Evolutionary conservation across 2,329 filamentous ascomycete genomes (phyloP).

Genomic region (Diaporthe capsici): DNA sequence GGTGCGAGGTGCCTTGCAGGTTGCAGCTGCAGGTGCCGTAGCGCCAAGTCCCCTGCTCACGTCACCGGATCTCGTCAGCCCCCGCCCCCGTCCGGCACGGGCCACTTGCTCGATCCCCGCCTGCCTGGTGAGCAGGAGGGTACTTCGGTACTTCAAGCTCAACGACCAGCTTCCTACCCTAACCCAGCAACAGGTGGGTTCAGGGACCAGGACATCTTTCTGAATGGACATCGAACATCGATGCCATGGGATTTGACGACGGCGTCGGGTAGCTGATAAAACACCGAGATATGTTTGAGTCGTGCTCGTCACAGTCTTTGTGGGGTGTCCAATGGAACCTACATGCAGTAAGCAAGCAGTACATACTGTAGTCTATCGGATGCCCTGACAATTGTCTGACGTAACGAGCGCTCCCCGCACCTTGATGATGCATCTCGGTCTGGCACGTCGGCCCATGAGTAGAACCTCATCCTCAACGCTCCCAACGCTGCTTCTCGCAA

Average conservation of each 20-base stretch:
- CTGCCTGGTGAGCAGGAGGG: background rate
- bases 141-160: background rate
- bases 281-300: background rate
- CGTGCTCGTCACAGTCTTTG: background rate
- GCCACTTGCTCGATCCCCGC: background rate
- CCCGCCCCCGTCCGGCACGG: slow-evolving; percentile 21
- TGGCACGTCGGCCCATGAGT: background rate
- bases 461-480: background rate
- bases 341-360: slow-evolving; percentile 8
- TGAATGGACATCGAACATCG: background rate
- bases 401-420: slow-evolving; percentile 28
- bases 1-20: slow-evolving; percentile 14
- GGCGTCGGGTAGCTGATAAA: background rate
- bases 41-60: slow-evolving; percentile 31
- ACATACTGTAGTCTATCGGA: background rate
- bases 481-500: background rate
- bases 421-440: background rate
- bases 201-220: background rate
- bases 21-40: slow-evolving; percentile 11
- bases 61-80: slow-evolving; percentile 30
- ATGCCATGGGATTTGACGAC: background rate
- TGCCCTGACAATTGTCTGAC: slow-evolving; percentile 6
- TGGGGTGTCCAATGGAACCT: background rate
- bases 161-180: background rate
- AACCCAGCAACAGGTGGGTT: background rate